phyloP scores from a whole-genome alignment of 768 basidiomycete genomes.

The Coprinopsis strossmayeri region DNA sequence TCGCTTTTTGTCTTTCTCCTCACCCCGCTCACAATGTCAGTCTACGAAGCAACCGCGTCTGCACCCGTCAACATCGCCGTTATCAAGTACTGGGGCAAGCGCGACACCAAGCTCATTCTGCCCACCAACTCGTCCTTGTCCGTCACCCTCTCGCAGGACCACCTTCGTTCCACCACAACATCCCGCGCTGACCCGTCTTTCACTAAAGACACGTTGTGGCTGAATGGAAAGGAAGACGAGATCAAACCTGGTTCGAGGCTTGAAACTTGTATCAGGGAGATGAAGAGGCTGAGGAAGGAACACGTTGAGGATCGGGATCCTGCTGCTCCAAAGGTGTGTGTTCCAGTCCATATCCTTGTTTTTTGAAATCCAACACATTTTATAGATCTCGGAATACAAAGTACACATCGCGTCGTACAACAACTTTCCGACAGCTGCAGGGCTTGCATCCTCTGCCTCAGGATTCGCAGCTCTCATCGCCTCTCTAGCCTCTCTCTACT shows the following conservation, averaged over 20 bases:
- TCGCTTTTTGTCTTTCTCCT: no score
- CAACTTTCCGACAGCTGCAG: constrained; percentile 99
- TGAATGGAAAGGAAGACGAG: constrained; percentile 89
- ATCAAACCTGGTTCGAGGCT: constrained; percentile 79
- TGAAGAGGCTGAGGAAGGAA: constrained; percentile 70
- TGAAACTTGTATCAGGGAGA: constrained; percentile 79
- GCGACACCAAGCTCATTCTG: constrained; percentile 89
- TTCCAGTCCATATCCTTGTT: not conserved
- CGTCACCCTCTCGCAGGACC: constrained; percentile 94
- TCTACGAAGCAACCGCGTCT: constrained; percentile 81
- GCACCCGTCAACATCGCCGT: constrained; percentile 98
- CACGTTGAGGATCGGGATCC: constrained; percentile 66
- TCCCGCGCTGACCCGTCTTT: constrained; percentile 78
- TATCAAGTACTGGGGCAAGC: constrained; percentile 99
- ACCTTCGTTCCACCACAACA: constrained; percentile 89
- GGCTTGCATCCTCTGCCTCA: constrained; percentile 94
- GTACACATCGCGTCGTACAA: constrained; percentile 94
- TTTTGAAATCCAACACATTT: constrained; percentile 8
- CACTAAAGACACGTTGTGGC: constrained; percentile 77
- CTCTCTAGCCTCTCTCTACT: constrained; percentile 83
- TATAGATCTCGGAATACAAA: constrained; percentile 59
- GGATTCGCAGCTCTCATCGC: constrained; percentile 94
- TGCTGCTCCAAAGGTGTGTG: constrained; percentile 56
- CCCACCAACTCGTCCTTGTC: constrained; percentile 99
- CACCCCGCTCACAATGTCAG: no score